These are phyloP conservation scores for Akanthomyces dipterigenus DNA, from an alignment of 2,329 filamentous ascomycete genomes.

Conservation along the genomic window DNA sequence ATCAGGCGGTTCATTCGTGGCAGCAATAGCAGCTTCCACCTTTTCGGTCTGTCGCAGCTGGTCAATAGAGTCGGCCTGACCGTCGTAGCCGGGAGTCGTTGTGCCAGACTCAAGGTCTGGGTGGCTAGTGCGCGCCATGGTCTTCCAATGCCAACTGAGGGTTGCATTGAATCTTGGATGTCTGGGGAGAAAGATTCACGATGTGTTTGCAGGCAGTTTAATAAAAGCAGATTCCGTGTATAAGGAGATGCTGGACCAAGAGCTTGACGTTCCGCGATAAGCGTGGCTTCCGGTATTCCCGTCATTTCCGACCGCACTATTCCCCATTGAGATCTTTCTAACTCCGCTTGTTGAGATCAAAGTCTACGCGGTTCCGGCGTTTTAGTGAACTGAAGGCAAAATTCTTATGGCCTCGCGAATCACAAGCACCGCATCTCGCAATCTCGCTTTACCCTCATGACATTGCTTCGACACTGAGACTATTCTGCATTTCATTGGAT, in stretches of 20 bases:
- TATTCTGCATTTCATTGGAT: background rate
- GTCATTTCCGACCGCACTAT: constrained; percentile 1
- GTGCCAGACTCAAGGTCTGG: constrained; percentile 1
- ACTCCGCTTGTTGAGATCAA: background rate
- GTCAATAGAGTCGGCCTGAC: background rate
- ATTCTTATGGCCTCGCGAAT: background rate
- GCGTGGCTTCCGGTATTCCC: background rate
- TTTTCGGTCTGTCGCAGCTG: background rate
- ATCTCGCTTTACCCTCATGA: background rate
- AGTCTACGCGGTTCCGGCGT: background rate
- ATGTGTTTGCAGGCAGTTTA: background rate
- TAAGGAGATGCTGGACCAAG: background rate
- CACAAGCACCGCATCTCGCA: background rate
- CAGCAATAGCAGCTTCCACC: background rate
- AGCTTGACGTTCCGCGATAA: background rate
- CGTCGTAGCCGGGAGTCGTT: background rate
- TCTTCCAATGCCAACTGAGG: background rate
- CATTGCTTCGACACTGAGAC: background rate
- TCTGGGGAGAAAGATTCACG: background rate
- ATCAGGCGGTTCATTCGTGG: constrained; percentile 9
- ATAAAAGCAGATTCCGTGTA: background rate
- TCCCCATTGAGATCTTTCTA: background rate
- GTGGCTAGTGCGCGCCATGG: background rate
- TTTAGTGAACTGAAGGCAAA: background rate
- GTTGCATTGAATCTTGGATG: background rate